A percentile compares a stretch with the other conserved stretches of the same genome.
phyloP scores from a whole-genome alignment of 768 basidiomycete species.

The Coprinellus aureogranulatus region DNA sequence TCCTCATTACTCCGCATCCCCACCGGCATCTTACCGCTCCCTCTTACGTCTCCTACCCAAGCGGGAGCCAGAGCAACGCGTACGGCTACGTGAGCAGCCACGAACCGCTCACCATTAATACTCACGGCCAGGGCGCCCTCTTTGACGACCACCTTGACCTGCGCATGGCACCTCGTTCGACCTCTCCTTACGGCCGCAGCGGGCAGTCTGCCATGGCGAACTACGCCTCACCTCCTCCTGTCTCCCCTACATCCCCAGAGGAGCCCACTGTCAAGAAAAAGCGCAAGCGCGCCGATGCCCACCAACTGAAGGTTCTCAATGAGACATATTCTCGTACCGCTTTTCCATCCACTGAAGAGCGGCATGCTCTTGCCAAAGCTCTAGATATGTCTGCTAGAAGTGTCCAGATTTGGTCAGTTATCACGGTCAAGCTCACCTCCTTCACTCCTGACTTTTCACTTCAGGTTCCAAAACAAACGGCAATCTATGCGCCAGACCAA shows the following conservation, averaged over 20 bases:
- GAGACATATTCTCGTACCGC: constrained; percentile 79
- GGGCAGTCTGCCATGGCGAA: constrained; percentile 40
- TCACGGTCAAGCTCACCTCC: constrained; percentile 10
- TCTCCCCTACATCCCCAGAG: constrained; percentile 48
- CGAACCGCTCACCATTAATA: constrained; percentile 31
- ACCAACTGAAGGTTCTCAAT: constrained; percentile 77
- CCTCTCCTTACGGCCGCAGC: constrained; percentile 44
- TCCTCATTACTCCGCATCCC: constrained; percentile 59
- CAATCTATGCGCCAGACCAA: constrained; percentile 80
- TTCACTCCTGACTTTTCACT: constrained; percentile 18
- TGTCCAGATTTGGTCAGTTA: constrained; percentile 78
- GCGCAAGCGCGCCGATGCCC: constrained; percentile 79
- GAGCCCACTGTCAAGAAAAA: constrained; percentile 84
- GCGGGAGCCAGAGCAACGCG: constrained; percentile 31
- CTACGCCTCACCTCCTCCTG: constrained; percentile 48
- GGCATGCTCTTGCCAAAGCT: constrained; percentile 69
- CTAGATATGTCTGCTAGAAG: constrained; percentile 82
- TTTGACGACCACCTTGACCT: constrained; percentile 30
- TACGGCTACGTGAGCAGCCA: constrained; percentile 41
- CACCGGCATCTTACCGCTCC: constrained; percentile 59
- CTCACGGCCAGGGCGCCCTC: constrained; percentile 24
- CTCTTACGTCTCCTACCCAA: constrained; percentile 49
- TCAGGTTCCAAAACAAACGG: constrained; percentile 85
- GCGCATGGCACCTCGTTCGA: constrained; percentile 39
- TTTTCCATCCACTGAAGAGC: constrained; percentile 85